Evolutionary conservation across 345 rosid genomes (phyloP).

Genomic region (Gossypium raimondii): DNA sequence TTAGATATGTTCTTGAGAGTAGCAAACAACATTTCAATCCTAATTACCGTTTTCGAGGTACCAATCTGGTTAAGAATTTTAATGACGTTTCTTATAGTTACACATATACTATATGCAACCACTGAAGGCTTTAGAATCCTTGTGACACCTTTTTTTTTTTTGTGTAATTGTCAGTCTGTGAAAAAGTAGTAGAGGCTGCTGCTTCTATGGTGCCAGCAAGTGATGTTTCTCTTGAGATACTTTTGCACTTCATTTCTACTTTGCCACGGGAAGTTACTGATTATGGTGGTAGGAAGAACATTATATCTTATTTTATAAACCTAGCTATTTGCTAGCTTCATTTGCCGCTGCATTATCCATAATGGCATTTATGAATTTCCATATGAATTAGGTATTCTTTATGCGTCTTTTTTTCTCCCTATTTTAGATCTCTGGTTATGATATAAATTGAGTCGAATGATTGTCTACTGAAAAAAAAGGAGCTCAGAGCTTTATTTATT

Average conservation of each 20-base stretch:
- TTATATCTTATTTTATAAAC: not conserved
- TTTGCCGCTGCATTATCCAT: not conserved
- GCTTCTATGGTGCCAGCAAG: slow-evolving; percentile 40
- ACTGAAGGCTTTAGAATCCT: slow-evolving; percentile 6
- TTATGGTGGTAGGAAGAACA: slow-evolving; percentile 59
- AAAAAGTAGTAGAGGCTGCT: slow-evolving; percentile 66
- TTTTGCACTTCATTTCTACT: slow-evolving; percentile 68
- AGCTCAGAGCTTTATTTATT: not conserved
- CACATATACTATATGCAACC: not conserved
- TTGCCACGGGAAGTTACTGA: slow-evolving; percentile 77
- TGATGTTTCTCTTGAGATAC: slow-evolving; percentile 62
- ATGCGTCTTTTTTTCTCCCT: not conserved
- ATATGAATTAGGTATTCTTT: not conserved
- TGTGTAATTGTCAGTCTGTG: slow-evolving; percentile 45
- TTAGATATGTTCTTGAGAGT: slow-evolving; percentile 78
- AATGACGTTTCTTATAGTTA: slow-evolving; percentile 9
- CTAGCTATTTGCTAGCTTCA: slow-evolving; percentile 8
- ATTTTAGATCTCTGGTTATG: not conserved
- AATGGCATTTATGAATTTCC: slow-evolving; percentile 1
- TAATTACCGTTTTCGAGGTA: slow-evolving; percentile 84
- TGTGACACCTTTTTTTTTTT: not conserved
- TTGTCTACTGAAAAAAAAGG: not conserved
- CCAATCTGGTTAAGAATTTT: slow-evolving; percentile 22
- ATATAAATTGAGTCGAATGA: not conserved
- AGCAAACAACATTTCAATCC: slow-evolving; percentile 96